Evolutionary conservation across 2,329 filamentous ascomycete genomes (phyloP).

Genomic region (Blumeria graminis): DNA sequence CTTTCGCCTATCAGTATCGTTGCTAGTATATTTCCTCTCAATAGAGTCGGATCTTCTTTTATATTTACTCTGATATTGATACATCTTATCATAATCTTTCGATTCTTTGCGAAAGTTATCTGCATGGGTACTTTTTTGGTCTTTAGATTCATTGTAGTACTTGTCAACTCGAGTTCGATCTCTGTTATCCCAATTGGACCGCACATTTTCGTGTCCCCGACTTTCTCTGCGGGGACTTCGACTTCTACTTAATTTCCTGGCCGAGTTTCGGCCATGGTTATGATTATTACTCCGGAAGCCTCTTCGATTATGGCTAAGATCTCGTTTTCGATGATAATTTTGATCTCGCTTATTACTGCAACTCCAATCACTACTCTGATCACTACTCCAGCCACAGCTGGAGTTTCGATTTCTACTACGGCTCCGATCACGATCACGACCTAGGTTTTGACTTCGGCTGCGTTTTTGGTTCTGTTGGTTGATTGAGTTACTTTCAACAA

Average conservation of each 20-base stretch:
- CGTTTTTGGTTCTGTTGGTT: slow-evolving; percentile 4
- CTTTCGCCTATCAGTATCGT: neutral
- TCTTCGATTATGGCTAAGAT: slow-evolving; percentile 10
- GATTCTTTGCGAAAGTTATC: slow-evolving; percentile 10
- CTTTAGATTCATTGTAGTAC: slow-evolving; percentile 2
- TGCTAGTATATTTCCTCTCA: neutral
- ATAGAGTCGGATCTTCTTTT: slow-evolving; percentile 7
- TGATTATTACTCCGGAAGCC: slow-evolving; percentile 8
- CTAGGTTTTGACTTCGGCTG: slow-evolving; percentile 12
- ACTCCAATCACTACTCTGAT: slow-evolving; percentile 6
- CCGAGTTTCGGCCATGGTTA: neutral
- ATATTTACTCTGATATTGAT: slow-evolving; percentile 3
- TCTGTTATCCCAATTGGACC: slow-evolving; percentile 9
- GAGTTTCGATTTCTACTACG: slow-evolving; percentile 10
- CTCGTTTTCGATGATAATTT: slow-evolving; percentile 3
- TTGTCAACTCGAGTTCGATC: slow-evolving; percentile 12
- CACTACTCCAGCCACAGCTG: slow-evolving; percentile 7
- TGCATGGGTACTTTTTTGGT: slow-evolving; percentile 3
- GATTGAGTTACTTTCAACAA: too few relatives aligned
- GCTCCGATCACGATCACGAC: slow-evolving; percentile 7
- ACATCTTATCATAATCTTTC: neutral
- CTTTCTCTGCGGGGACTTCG: slow-evolving; percentile 9
- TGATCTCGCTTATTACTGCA: too few relatives aligned
- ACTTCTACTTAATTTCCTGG: slow-evolving; percentile 1
- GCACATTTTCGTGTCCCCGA: slow-evolving; percentile 9